These are phyloP conservation scores for Cenchrus americanus DNA, from an alignment of 176 grass and related monocot species.

Conservation along the genomic window DNA sequence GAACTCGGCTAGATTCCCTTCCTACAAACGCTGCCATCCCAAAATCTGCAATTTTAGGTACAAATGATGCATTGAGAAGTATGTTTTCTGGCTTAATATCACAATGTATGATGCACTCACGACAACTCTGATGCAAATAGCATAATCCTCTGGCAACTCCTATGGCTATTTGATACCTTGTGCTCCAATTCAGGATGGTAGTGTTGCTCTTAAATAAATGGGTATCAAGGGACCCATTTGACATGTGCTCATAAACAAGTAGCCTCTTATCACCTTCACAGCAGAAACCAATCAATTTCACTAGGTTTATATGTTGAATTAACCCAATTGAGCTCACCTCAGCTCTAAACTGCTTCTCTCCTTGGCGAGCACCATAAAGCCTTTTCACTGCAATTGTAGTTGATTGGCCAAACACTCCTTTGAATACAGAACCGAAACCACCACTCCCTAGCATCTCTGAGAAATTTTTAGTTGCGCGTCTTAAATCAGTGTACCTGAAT, in stretches of 20 bases:
- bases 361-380: background rate
- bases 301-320: background rate
- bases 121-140: conserved; percentile 51
- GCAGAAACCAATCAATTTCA: background rate
- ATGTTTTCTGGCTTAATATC: conserved; percentile 50
- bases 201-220: background rate
- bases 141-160: conserved; percentile 44
- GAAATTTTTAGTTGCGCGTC: background rate
- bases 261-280: background rate
- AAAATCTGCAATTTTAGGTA: conserved; percentile 53
- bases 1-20: conserved; percentile 47
- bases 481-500: background rate
- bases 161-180: background rate
- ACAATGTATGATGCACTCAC: conserved; percentile 51
- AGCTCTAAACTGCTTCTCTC: background rate
- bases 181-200: background rate
- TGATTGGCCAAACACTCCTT: background rate
- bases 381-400: background rate
- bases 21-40: conserved; percentile 51
- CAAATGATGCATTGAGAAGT: conserved; percentile 38
- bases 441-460: background rate
- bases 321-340: background rate
- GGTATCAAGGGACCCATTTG: conserved; percentile 9
- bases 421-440: conserved; percentile 14
- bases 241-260: background rate